Conservation (phyloP, 2,329 filamentous ascomycete genomes). For the Talaromyces atroroseus region DNA sequence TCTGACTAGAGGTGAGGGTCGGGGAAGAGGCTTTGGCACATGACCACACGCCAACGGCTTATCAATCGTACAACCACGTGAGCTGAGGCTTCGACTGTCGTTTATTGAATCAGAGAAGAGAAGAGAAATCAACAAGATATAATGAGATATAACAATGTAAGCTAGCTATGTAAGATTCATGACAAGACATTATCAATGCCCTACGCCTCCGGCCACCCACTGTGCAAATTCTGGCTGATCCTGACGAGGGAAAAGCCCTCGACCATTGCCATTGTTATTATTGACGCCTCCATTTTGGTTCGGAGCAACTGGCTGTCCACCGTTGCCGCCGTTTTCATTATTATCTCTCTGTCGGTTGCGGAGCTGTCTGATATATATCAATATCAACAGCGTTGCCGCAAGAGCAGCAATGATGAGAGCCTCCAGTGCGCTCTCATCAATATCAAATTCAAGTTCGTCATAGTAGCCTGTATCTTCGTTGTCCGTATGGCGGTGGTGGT, state of each 20-base stretch:
- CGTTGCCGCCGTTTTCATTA: conserved; percentile 20
- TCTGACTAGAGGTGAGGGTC: background rate
- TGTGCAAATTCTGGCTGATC: conserved; percentile 63
- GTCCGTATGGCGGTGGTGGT: conserved; percentile 14
- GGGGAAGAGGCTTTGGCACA: background rate
- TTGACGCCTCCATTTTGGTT: conserved; percentile 2
- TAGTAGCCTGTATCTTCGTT: conserved; percentile 47
- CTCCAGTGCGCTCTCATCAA: conserved; percentile 77
- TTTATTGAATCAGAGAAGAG: background rate
- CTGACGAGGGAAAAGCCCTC: conserved; percentile 60
- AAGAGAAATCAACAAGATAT: conserved; percentile 5
- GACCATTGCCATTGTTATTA: conserved; percentile 8
- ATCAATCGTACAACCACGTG: conserved; percentile 4
- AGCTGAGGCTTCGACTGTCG: background rate
- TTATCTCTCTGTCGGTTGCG: conserved; percentile 35
- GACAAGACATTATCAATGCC: conserved; percentile 31
- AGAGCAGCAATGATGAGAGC: conserved; percentile 77
- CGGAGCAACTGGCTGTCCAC: conserved; percentile 14
- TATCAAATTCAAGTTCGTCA: conserved; percentile 57
- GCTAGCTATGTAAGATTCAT: conserved; percentile 12
- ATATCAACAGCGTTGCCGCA: conserved; percentile 64
- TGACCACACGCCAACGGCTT: conserved; percentile 2
- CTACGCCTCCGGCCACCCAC: conserved; percentile 64
- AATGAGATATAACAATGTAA: background rate
- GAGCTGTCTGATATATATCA: conserved; percentile 67